phyloP scores from a whole-genome alignment of 1,284 basidiomycete genomes.

The Peniophora sp. region DNA sequence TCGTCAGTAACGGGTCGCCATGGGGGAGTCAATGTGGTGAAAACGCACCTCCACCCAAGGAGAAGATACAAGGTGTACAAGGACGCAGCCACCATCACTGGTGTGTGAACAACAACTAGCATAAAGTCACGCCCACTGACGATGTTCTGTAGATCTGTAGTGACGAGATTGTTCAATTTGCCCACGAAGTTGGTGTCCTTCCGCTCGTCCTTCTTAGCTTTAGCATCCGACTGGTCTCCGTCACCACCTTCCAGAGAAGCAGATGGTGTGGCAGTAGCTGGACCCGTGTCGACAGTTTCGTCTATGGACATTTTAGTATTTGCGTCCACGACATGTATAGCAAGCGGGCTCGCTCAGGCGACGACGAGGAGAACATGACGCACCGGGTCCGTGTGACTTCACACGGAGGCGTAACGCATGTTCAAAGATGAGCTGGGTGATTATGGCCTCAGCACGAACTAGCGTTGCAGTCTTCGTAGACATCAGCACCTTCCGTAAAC shows the following conservation, averaged over 20 bases:
- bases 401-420: slow-evolving; percentile 49
- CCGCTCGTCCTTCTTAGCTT: slow-evolving; percentile 3
- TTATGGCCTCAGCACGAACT: slow-evolving; percentile 37
- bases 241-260: slow-evolving; percentile 22
- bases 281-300: slow-evolving; percentile 7
- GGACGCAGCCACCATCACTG: not conserved
- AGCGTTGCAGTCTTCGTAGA: slow-evolving; percentile 21
- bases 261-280: slow-evolving; percentile 15
- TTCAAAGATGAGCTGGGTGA: slow-evolving; percentile 52
- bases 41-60: not conserved
- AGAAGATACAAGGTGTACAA: not conserved
- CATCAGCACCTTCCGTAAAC: not conserved
- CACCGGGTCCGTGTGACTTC: slow-evolving; percentile 24
- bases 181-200: slow-evolving; percentile 36
- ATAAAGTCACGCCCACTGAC: slow-evolving; percentile 26
- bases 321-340: too few relatives aligned
- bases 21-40: not conserved
- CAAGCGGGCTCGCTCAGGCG: slow-evolving; percentile 20
- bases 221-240: slow-evolving; percentile 7
- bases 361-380: slow-evolving; percentile 10
- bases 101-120: slow-evolving; percentile 2
- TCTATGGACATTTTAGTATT: slow-evolving; percentile 1
- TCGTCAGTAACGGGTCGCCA: not conserved
- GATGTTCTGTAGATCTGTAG: slow-evolving; percentile 27
- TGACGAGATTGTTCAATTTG: slow-evolving; percentile 36